Evolutionary conservation across 352 stramenopile species (phyloP), one percentile per base, ranked within the genome.

Genomic region (Phytophthora citrophthora): DNA sequence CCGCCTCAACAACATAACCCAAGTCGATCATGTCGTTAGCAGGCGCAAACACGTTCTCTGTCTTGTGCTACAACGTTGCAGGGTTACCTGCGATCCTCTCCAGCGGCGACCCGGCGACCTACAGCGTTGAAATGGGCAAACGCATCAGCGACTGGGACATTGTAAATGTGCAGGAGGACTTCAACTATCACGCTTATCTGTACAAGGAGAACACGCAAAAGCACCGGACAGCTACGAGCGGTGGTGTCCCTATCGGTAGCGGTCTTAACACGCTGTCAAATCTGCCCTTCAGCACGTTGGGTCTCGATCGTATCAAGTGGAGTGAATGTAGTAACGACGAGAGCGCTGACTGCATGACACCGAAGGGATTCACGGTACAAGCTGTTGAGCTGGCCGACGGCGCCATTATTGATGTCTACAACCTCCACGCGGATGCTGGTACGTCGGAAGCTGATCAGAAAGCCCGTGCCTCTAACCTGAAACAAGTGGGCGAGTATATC

Each of bases 181-280:
- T 78, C 41, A 83, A 77, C 49, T 79, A 80, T 43, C 68, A 77
- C 39, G 54, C 69, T 20, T 57, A 55, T 47, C 41, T 86, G 9
- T 83, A 80, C 61, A 60, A 59, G 52, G 40, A 74, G 50, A 74
- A 83, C 53, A 77, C 61, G 46, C 74, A 86, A 41, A 27, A 70
- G 48, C 75, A 75, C 53, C 72, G 72, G 20, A 83, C 77, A 50
- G 32, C 69, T n/a, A 81, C 73, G 23, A 87, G 76, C 51, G 76
- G 76, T 44, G 72, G 76, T 5, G 73, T 81, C 6, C 69, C 66
- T 2, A 68, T 86, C 27, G 77, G 77, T 24, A 82, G 70, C 31
- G 77, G 77, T 1, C 64, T 86, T 34, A 86, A 86, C 72, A 81
- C 74, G 12, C 46, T 86, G 5, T 83, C 77, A 9, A 70, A 76